Percentiles rank a stretch among this genome's conserved stretches.
Evolutionary conservation across 2,329 filamentous ascomycete genomes (phyloP).

Genomic region (Xylariales sp.): DNA sequence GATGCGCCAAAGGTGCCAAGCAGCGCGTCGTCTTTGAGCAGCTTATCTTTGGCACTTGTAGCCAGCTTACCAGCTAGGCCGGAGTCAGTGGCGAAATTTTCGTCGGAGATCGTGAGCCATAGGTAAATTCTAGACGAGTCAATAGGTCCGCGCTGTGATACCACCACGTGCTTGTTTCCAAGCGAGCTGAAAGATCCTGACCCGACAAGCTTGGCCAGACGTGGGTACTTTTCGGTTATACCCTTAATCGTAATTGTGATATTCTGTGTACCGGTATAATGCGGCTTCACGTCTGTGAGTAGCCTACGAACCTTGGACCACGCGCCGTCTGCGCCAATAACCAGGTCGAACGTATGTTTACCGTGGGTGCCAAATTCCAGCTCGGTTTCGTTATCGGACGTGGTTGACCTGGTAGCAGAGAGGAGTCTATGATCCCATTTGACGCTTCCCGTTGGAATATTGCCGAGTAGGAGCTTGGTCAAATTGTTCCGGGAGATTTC

Average conservation of each 20-base stretch:
- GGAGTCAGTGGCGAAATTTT: not conserved
- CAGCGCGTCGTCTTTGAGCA: slow-evolving; percentile 18
- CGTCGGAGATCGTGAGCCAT: slow-evolving; percentile 13
- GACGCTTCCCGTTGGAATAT: slow-evolving; percentile 28
- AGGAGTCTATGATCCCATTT: slow-evolving; percentile 34
- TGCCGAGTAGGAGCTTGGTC: slow-evolving; percentile 27
- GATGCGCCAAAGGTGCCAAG: slow-evolving; percentile 22
- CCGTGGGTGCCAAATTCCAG: slow-evolving; percentile 14
- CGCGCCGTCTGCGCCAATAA: slow-evolving; percentile 36
- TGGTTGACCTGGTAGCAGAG: not conserved
- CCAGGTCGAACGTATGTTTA: slow-evolving; percentile 28
- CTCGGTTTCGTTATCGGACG: slow-evolving; percentile 1
- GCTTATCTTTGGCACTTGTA: slow-evolving; percentile 11
- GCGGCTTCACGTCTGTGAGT: slow-evolving; percentile 30
- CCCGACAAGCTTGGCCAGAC: slow-evolving; percentile 34
- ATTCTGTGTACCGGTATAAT: slow-evolving; percentile 33
- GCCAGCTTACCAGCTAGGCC: slow-evolving; percentile 7
- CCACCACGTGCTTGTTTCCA: slow-evolving; percentile 24
- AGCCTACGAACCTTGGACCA: slow-evolving; percentile 34
- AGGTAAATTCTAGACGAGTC: slow-evolving; percentile 14
- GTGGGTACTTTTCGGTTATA: slow-evolving; percentile 29
- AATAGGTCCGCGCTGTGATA: slow-evolving; percentile 25
- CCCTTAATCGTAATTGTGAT: slow-evolving; percentile 31
- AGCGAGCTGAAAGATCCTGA: slow-evolving; percentile 31
- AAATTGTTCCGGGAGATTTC: slow-evolving; percentile 35